phyloP scores from a whole-genome alignment of 1,139 yeast species.

The Hansenula anomala region DNA sequence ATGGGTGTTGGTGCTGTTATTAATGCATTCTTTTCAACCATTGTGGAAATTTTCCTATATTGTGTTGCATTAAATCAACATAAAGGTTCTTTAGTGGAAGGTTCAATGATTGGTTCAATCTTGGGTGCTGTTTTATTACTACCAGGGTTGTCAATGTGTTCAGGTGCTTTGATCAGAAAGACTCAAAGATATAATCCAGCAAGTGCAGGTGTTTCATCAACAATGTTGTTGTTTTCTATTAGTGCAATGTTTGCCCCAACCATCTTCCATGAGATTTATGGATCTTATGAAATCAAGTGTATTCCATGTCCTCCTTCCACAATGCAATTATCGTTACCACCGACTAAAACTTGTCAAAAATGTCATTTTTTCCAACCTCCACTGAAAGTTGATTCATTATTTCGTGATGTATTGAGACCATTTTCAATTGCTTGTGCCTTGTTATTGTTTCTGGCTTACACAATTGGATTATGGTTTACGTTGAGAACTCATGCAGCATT shows the following conservation, averaged over 20 bases:
- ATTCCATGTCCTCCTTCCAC: conserved; percentile 23
- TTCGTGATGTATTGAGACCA: conserved; percentile 66
- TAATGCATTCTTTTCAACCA: conserved; percentile 94
- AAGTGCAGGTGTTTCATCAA: conserved; percentile 95
- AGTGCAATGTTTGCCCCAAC: conserved; percentile 94
- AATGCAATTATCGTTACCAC: conserved; percentile 2
- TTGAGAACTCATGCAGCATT: conserved; percentile 93
- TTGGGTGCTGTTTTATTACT: conserved; percentile 85
- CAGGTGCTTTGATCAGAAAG: conserved; percentile 86
- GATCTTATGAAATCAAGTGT: conserved; percentile 79
- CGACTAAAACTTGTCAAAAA: conserved; percentile 41
- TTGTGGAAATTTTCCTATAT: conserved; percentile 88
- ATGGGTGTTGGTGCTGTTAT: conserved; percentile 99
- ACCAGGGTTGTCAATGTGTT: conserved; percentile 96
- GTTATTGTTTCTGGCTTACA: conserved; percentile 76
- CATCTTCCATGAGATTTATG: conserved; percentile 83
- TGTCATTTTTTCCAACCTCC: conserved; percentile 83
- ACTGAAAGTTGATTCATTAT: conserved; percentile 58
- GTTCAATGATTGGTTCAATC: conserved; percentile 94
- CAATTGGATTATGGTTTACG: conserved; percentile 90
- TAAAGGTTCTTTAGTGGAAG: conserved; percentile 90
- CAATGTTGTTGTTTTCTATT: conserved; percentile 89
- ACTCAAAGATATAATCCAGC: conserved; percentile 95
- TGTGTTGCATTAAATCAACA: conserved; percentile 86
- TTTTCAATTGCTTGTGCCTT: conserved; percentile 78